Evolutionary conservation across 371 early-diverging fungal species (phyloP).

Genomic region (Dichotomocladium elegans): DNA sequence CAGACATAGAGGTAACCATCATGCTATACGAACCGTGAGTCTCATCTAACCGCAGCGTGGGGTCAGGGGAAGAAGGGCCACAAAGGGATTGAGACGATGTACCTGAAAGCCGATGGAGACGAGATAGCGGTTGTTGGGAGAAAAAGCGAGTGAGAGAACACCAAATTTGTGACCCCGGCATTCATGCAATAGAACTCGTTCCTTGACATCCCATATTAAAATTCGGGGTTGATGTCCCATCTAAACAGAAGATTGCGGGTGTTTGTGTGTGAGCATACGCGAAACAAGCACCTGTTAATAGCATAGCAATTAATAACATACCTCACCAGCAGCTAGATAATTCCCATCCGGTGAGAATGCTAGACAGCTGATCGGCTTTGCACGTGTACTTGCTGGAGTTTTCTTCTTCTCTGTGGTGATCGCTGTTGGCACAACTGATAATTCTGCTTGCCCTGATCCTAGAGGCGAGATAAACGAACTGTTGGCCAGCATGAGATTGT

Average conservation of each 20-base stretch:
- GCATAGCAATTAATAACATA: no score
- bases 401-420: constrained; percentile 27
- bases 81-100: no score
- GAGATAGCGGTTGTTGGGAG: constrained; percentile 68
- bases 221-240: constrained; percentile 82
- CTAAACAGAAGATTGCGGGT: constrained; percentile 41
- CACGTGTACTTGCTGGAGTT: constrained; percentile 43
- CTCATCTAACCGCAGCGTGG: not conserved
- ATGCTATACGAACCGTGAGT: constrained; percentile 46
- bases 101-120: constrained; percentile 85
- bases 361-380: constrained; percentile 73
- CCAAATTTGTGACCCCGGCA: constrained; percentile 81
- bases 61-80: not conserved
- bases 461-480: constrained; percentile 6
- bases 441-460: constrained; percentile 7
- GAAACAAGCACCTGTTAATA: no score
- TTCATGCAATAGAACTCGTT: constrained; percentile 54
- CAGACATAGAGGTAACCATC: constrained; percentile 82
- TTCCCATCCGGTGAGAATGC: constrained; percentile 77
- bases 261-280: not conserved
- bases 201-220: constrained; percentile 68
- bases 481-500: constrained; percentile 5
- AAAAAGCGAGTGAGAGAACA: constrained; percentile 66
- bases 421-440: not conserved
- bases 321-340: constrained; percentile 81